These are phyloP conservation scores for Neostapfia colusana DNA, from an alignment of 176 grass and related monocot species.

Conservation along the genomic window DNA sequence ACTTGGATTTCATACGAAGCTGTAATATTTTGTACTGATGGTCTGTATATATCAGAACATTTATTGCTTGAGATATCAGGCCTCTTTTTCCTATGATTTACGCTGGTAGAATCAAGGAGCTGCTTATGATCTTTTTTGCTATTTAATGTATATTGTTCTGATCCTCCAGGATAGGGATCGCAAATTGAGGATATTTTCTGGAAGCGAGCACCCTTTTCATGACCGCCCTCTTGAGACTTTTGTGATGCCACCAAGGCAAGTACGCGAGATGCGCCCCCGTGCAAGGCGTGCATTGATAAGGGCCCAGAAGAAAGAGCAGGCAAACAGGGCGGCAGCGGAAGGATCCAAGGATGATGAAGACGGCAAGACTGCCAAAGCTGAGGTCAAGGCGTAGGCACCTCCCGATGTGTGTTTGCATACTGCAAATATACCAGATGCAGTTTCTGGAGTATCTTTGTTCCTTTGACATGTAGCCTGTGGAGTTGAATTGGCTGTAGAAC, in stretches of 20 bases:
- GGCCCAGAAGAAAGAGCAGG: conserved; percentile 91
- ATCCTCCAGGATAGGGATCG: conserved; percentile 75
- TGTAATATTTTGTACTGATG: too few relatives aligned
- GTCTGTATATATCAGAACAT: neutral
- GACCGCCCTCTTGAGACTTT: conserved; percentile 66
- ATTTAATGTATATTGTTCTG: conserved; percentile 11
- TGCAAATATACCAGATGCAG: neutral
- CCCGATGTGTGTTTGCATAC: neutral
- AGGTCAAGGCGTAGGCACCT: conserved; percentile 33
- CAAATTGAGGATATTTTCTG: conserved; percentile 84
- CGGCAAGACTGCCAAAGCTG: conserved; percentile 42
- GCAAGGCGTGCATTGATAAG: conserved; percentile 73
- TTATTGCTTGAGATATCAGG: neutral
- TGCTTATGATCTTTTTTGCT: neutral
- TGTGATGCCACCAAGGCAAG: conserved; percentile 76
- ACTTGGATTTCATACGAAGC: too few relatives aligned
- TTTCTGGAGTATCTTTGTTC: conserved; percentile 8
- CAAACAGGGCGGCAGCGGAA: conserved; percentile 23
- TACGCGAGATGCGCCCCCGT: conserved; percentile 80
- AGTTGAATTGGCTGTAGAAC: conserved; percentile 10
- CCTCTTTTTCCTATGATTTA: neutral
- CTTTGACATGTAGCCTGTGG: neutral
- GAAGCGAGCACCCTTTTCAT: conserved; percentile 68
- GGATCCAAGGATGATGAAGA: conserved; percentile 49
- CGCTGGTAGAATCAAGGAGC: neutral